phyloP scores from a whole-genome alignment of 805 yeast species.

The Kazachstania bromeliacearum region DNA sequence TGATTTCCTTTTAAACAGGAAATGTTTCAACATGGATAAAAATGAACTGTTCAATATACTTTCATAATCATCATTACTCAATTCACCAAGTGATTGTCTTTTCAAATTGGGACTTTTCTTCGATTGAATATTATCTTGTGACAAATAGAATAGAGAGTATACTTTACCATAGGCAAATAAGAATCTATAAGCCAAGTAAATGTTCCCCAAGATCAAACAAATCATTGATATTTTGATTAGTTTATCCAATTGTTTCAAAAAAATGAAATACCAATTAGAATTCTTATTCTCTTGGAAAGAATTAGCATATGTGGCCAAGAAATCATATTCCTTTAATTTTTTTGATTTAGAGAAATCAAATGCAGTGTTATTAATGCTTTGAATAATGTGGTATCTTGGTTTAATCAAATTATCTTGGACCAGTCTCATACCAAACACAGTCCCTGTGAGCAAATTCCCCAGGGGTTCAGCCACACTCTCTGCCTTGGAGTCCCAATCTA shows the following conservation, averaged over 20 bases:
- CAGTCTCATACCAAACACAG: constrained; percentile 18
- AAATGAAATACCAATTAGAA: constrained; percentile 7
- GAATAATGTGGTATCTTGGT: constrained; percentile 18
- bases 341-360: constrained; percentile 26
- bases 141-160: constrained; percentile 16
- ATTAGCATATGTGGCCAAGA: constrained; percentile 9
- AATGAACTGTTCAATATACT: constrained; percentile 14
- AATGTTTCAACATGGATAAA: constrained; percentile 16
- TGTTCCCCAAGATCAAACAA: constrained; percentile 10
- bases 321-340: constrained; percentile 15
- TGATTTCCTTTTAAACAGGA: constrained; percentile 6
- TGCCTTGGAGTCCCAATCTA: constrained; percentile 27
- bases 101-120: constrained; percentile 14
- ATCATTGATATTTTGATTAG: constrained; percentile 6
- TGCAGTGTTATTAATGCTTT: constrained; percentile 4
- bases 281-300: neutral
- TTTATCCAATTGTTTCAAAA: constrained; percentile 12
- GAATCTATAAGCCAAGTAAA: constrained; percentile 12
- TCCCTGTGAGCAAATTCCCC: constrained; percentile 16
- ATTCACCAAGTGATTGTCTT: constrained; percentile 12
- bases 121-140: no score
- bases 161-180: constrained; percentile 13
- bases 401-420: constrained; percentile 24
- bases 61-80: constrained; percentile 16
- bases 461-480: constrained; percentile 17